Conservation (phyloP, 768 basidiomycete genomes). For the Lactarius trivialis region DNA sequence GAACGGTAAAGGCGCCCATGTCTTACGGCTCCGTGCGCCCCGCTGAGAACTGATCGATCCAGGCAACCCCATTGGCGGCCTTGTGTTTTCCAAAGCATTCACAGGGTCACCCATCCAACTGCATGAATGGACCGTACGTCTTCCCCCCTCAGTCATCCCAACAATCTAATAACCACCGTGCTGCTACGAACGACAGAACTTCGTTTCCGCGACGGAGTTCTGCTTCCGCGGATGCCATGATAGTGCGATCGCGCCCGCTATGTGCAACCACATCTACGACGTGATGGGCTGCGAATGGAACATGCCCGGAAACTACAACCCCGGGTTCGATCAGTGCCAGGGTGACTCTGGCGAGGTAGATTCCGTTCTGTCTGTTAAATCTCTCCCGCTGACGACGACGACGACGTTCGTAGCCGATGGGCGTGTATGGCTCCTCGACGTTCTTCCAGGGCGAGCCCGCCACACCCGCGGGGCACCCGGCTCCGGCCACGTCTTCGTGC, state of each 20-base stretch:
- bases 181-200: constrained; percentile 43
- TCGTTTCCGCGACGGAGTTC: constrained; percentile 52
- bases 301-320: constrained; percentile 44
- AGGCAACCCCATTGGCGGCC: constrained; percentile 57
- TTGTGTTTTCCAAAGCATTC: constrained; percentile 69
- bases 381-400: constrained; percentile 2
- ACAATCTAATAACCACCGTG: constrained; percentile 9
- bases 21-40: background rate
- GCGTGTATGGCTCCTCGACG: constrained; percentile 58
- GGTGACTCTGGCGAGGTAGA: constrained; percentile 47
- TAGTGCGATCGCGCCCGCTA: constrained; percentile 40
- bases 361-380: background rate
- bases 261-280: constrained; percentile 58
- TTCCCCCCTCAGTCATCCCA: constrained; percentile 8
- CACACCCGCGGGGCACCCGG: constrained; percentile 51
- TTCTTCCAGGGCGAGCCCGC: constrained; percentile 55
- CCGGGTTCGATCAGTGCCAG: constrained; percentile 39
- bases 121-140: constrained; percentile 63
- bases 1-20: constrained; percentile 32
- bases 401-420: constrained; percentile 43
- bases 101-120: constrained; percentile 46
- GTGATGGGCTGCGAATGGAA: constrained; percentile 57
- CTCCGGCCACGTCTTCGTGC: constrained; percentile 57
- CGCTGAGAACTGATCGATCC: background rate
- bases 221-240: constrained; percentile 67